A percentile compares a stretch with the other conserved stretches of the same genome.
Evolutionary conservation across 495 filamentous ascomycete genomes (phyloP).

Genomic region (Talaromyces adpressus): DNA sequence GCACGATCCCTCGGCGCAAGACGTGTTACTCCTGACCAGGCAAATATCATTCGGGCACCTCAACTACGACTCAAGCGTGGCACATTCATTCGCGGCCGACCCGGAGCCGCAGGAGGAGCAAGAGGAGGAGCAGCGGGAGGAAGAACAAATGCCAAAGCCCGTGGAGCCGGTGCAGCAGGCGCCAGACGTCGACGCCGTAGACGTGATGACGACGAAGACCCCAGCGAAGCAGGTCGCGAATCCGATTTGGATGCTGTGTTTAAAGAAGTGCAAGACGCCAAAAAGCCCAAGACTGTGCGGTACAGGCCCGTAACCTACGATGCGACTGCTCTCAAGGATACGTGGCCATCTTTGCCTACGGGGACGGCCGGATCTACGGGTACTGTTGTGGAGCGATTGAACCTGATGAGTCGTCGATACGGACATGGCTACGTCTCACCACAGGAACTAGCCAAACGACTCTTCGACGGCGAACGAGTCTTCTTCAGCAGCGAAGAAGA

Average conservation of each 20-base stretch:
- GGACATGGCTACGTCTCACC: constrained; percentile 34
- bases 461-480: constrained; percentile 35
- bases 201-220: constrained; percentile 16
- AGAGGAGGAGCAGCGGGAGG: neutral
- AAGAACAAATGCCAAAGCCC: neutral
- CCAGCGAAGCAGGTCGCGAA: constrained; percentile 16
- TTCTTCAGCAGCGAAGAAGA: constrained; percentile 33
- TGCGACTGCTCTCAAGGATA: constrained; percentile 26
- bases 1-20: constrained; percentile 34
- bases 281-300: constrained; percentile 23
- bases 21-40: constrained; percentile 18
- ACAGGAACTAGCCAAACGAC: constrained; percentile 30
- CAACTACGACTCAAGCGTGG: constrained; percentile 17
- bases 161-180: neutral
- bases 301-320: constrained; percentile 27
- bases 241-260: constrained; percentile 26
- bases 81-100: constrained; percentile 2
- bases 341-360: constrained; percentile 37
- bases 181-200: constrained; percentile 3
- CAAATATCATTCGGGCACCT: constrained; percentile 29
- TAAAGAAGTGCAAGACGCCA: constrained; percentile 23
- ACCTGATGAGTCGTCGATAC: constrained; percentile 26
- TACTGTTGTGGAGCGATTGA: constrained; percentile 32
- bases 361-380: constrained; percentile 20
- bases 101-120: neutral